These are phyloP conservation scores for Diaporthe vexans DNA, from an alignment of 2,329 filamentous ascomycete genomes.

Conservation along the genomic window DNA sequence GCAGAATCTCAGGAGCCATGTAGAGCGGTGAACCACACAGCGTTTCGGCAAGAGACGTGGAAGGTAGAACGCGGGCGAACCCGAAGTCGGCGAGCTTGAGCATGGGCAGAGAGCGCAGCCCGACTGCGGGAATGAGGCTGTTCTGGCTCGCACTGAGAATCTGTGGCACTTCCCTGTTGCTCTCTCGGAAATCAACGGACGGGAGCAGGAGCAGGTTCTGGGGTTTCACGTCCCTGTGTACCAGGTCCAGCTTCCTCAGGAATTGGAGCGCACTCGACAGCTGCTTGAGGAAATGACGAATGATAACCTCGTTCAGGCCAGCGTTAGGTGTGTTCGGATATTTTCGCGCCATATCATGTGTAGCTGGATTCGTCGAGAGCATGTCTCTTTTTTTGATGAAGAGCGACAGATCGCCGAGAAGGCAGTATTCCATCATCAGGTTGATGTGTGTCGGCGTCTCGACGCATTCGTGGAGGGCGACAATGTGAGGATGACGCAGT, in stretches of 20 bases:
- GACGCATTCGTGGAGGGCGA: slow-evolving; percentile 93
- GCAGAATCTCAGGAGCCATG: slow-evolving; percentile 98
- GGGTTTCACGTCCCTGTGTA: slow-evolving; percentile 97
- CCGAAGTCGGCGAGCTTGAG: slow-evolving; percentile 98
- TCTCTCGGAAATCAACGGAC: slow-evolving; percentile 77
- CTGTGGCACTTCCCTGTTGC: slow-evolving; percentile 73
- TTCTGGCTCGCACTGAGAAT: slow-evolving; percentile 84
- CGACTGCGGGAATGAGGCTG: slow-evolving; percentile 84
- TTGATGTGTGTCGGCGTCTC: slow-evolving; percentile 92
- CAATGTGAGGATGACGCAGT: slow-evolving; percentile 95
- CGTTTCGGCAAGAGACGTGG: slow-evolving; percentile 93
- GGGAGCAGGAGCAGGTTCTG: slow-evolving; percentile 95
- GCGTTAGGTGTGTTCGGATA: slow-evolving; percentile 88
- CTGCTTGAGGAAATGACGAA: slow-evolving; percentile 95
- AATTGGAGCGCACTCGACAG: slow-evolving; percentile 93
- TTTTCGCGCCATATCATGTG: slow-evolving; percentile 90
- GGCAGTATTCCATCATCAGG: slow-evolving; percentile 98
- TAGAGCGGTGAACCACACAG: slow-evolving; percentile 97
- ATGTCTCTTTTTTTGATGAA: slow-evolving; percentile 96
- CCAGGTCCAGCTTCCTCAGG: slow-evolving; percentile 85
- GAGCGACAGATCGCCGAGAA: slow-evolving; percentile 91
- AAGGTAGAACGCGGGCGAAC: slow-evolving; percentile 93
- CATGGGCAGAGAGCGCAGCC: slow-evolving; percentile 89
- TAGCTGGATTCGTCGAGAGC: slow-evolving; percentile 83
- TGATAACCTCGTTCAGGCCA: slow-evolving; percentile 96